Evolutionary conservation across 768 basidiomycete genomes (phyloP).

Genomic region (Lentinula boryana): DNA sequence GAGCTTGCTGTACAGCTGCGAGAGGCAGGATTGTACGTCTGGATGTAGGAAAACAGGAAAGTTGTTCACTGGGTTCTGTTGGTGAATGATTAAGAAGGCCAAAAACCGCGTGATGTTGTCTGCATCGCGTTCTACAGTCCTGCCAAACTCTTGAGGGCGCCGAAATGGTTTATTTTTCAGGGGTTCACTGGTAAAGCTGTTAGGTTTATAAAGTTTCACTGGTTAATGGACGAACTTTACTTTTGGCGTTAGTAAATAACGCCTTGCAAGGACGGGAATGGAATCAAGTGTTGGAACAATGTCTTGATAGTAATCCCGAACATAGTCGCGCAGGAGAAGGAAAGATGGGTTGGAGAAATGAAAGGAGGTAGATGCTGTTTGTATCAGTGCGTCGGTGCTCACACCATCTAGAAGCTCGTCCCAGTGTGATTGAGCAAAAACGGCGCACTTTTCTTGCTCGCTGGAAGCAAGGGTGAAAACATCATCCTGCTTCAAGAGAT

Average conservation of each 20-base stretch:
- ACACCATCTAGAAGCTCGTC: background rate
- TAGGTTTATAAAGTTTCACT: background rate
- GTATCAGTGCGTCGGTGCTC: background rate
- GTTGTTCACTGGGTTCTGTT: background rate
- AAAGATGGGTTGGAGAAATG: background rate
- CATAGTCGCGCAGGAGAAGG: background rate
- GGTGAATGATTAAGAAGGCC: background rate
- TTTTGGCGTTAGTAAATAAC: background rate
- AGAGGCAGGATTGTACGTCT: background rate
- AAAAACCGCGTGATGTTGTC: background rate
- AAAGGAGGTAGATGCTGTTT: background rate
- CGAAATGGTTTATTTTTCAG: background rate
- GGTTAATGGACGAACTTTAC: background rate
- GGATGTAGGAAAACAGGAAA: background rate
- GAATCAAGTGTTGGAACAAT: background rate
- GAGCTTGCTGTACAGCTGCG: background rate
- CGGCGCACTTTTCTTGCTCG: background rate
- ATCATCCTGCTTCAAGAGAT: background rate
- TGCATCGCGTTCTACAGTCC: background rate
- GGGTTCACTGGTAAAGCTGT: background rate
- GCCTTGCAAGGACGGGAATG: background rate
- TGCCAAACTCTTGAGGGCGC: background rate
- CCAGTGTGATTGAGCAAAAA: background rate
- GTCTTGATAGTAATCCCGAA: background rate
- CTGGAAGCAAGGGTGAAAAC: background rate